These are phyloP conservation scores for Yamadazyma mexicana DNA, from an alignment of 1,139 yeast species.

Conservation along the genomic window DNA sequence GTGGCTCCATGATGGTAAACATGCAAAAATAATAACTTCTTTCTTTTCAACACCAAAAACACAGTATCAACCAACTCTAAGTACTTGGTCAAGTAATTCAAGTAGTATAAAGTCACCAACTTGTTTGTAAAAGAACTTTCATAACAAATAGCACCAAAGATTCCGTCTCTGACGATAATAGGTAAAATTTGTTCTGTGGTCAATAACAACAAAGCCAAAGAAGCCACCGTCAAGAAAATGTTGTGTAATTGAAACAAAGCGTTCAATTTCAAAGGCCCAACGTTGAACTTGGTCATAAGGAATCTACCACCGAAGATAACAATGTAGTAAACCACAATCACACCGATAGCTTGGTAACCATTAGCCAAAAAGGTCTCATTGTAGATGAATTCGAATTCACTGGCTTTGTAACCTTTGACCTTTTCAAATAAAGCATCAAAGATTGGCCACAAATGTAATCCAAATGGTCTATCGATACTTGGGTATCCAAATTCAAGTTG, in stretches of 20 bases:
- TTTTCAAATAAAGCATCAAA: slow-evolving; percentile 59
- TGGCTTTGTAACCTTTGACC: slow-evolving; percentile 64
- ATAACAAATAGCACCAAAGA: slow-evolving; percentile 84
- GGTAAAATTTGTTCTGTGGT: slow-evolving; percentile 86
- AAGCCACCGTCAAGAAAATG: slow-evolving; percentile 66
- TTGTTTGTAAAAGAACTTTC: slow-evolving; percentile 81
- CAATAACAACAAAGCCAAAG: slow-evolving; percentile 65
- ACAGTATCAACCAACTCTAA: slow-evolving; percentile 89
- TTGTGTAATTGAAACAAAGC: slow-evolving; percentile 69
- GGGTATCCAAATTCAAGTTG: slow-evolving; percentile 41
- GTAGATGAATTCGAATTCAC: slow-evolving; percentile 68
- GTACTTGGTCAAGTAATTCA: slow-evolving; percentile 76
- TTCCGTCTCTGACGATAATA: slow-evolving; percentile 71
- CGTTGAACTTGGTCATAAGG: slow-evolving; percentile 45
- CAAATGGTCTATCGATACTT: slow-evolving; percentile 81
- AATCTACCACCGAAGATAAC: slow-evolving; percentile 79
- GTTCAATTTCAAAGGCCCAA: slow-evolving; percentile 72
- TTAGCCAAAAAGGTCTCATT: slow-evolving; percentile 68
- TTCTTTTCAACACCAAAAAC: slow-evolving; percentile 87
- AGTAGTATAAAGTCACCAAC: slow-evolving; percentile 78
- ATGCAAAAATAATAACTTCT: slow-evolving; percentile 87
- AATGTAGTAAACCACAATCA: slow-evolving; percentile 69
- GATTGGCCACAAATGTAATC: slow-evolving; percentile 85
- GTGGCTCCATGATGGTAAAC: slow-evolving; percentile 99
- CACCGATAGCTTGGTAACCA: slow-evolving; percentile 64